These are phyloP conservation scores for Sanchytrium tribonematis DNA, from an alignment of 371 early-diverging fungal genomes.

Conservation along the genomic window DNA sequence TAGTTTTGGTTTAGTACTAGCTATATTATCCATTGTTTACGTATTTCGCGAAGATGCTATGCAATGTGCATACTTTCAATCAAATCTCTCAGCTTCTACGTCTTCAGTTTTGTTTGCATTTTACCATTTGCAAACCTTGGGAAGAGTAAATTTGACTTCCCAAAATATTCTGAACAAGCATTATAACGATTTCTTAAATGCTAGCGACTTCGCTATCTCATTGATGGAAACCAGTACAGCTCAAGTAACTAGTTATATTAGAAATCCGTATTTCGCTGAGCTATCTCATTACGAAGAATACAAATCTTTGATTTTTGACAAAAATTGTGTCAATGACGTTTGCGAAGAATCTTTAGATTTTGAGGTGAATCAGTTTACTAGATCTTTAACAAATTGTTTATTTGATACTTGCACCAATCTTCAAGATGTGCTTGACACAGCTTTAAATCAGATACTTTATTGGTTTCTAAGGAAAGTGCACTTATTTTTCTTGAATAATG, in stretches of 20 bases:
- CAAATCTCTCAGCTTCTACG: not conserved
- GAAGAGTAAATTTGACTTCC: not conserved
- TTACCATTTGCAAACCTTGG: not conserved
- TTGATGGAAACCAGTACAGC: not conserved
- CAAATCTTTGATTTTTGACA: not conserved
- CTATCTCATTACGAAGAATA: not conserved
- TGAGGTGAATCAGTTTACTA: not conserved
- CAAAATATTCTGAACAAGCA: not conserved
- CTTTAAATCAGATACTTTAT: not conserved
- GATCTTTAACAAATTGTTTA: not conserved
- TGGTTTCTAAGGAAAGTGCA: not conserved
- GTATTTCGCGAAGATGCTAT: not conserved
- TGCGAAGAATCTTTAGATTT: not conserved
- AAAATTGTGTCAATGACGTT: not conserved
- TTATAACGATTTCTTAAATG: not conserved
- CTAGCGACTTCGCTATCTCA: not conserved
- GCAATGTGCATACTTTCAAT: not conserved
- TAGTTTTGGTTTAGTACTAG: not conserved
- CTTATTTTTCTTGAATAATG: not conserved
- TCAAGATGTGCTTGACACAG: not conserved
- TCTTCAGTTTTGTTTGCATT: not conserved
- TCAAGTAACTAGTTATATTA: not conserved
- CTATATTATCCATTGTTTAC: not conserved
- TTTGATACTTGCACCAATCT: not conserved
- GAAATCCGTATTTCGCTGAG: not conserved